Evolutionary conservation across 805 yeast genomes (phyloP), one percentile per base, ranked within the genome.

Genomic region (Danielozyma ontarioensis): DNA sequence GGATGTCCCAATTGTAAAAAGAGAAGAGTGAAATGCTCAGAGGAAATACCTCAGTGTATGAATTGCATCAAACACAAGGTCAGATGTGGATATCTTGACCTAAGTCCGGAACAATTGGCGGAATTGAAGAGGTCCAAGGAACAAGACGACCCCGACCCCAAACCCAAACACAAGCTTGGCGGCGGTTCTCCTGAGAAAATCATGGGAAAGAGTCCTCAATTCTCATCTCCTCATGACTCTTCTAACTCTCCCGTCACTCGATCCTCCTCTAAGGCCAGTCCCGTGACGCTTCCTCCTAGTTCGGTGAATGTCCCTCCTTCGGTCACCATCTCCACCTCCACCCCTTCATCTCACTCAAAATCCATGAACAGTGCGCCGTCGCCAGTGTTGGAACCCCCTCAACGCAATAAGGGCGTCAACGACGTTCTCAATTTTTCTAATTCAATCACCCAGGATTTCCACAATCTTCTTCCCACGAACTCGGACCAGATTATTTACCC

Each of bases 61-160:
- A 64, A 64, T 41, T 64, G 71, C 46, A 42, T 62, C 32, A 64
- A 64, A 35, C 70, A 64, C 41, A 54, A 59, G 33, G 59, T 55
- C 3, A 53, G 48, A 32, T 64, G 71, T 48, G 69, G 64, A 4
- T 64, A 64, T 40, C 48, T 62, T 25, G 61, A 58, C 35, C 62
- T 53, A 39, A 37, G 59, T 4, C 52, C 47, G 29, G 59, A 51
- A 15, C 62, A 61, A 39, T 34, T 64, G 3, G 48, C 50, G 5
- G 62, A 50, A 28, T 39, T 64, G 17, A 45, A 39, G 25, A 40
- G 35, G 13, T 41, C 47, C 25, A 52, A 55, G 30, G 33, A 28
- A 16, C 14, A 26, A 8, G 39, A 34, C n/a, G 39, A 27, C 8
- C 28, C 32, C 4, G 36, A 24, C 24, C 28, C 32, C 22, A 28